Base-by-base conservation (phyloP, 2,329 filamentous ascomycete genomes). In the Ciborinia camelliae region DNA sequence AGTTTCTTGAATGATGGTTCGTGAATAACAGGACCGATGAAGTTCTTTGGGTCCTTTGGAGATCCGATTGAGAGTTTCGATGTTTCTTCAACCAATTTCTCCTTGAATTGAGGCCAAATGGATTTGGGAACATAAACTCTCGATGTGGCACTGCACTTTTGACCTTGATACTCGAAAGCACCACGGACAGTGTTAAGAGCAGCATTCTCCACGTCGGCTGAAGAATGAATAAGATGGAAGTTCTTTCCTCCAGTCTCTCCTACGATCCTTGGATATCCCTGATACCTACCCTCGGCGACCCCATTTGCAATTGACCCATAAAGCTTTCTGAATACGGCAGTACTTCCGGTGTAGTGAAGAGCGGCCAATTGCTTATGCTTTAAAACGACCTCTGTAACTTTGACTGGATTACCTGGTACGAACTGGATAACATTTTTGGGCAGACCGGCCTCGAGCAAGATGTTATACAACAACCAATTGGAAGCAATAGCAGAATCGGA, bases 291-390 rank as follows among this genome's bases (percentile, higher is more conserved):
- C 74, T 92, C 87, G 7, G 90, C 90, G 23, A 96, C 88, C 41
- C 90, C 91, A 68, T 84, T 81, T 14, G 91, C 90, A 72, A 97
- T 97, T 76, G 91, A 86, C 20, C 91, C 91, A 76, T 95, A 97
- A 14, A 98, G 82, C 74, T 87, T 86, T 67, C 92, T 89, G 87
- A 98, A 97, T 32, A 98, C 90, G 58, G 87, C 86, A 0, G 94
- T 97, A 80, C 90, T 95, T 67, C 94, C 94, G 0, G 93, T 98
- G 82, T 93, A 98, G 81, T 97, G 92, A 35, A 98, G 85, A n/a
- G 91, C 90, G 12, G 92, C 89, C 73, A 98, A 96, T 66, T 96
- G 82, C 70, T 81, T 86, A 81, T 95, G 91, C 61, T 82, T 82
- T 50, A 97, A 84, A 18, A 91, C 90, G 47, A 84, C 83, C 75